These are phyloP conservation scores for Penicillium cosmopolitanum DNA, from an alignment of 495 filamentous ascomycete genomes.

Conservation along the genomic window DNA sequence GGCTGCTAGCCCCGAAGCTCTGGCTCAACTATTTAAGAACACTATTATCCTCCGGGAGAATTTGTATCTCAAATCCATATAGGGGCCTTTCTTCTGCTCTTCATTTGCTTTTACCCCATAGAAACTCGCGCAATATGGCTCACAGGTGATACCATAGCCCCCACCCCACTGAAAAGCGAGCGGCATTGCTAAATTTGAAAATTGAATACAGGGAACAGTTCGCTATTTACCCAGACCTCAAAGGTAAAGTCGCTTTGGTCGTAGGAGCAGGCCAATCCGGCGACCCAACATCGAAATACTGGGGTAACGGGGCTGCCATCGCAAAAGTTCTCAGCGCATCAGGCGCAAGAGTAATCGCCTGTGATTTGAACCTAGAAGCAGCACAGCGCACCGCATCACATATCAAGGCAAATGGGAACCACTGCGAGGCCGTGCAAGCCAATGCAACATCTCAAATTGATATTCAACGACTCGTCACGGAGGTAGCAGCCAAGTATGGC, in stretches of 20 bases:
- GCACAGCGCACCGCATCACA: conserved; percentile 36
- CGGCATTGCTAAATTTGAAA: background rate
- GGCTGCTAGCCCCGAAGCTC: background rate
- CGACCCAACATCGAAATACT: conserved; percentile 27
- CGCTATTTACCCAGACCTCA: conserved; percentile 26
- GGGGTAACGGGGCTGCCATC: conserved; percentile 52
- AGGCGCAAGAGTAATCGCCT: conserved; percentile 47
- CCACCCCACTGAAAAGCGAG: background rate
- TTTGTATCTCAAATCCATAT: background rate
- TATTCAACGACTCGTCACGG: conserved; percentile 40
- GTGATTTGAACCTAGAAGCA: conserved; percentile 40
- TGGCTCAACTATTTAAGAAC: background rate
- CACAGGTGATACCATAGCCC: background rate
- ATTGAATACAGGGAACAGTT: conserved; percentile 6
- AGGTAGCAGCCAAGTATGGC: conserved; percentile 42
- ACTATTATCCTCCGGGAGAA: background rate
- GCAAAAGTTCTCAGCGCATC: conserved; percentile 39
- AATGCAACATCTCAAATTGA: conserved; percentile 44
- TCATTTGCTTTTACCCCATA: background rate
- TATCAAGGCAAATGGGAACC: conserved; percentile 31
- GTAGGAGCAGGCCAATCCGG: conserved; percentile 49
- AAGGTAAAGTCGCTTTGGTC: conserved; percentile 46
- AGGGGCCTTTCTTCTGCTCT: background rate
- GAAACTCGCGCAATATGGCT: background rate
- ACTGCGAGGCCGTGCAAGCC: conserved; percentile 33